These are phyloP conservation scores for Apophysomyces ossiformis DNA, from an alignment of 371 early-diverging fungal species.

Conservation along the genomic window DNA sequence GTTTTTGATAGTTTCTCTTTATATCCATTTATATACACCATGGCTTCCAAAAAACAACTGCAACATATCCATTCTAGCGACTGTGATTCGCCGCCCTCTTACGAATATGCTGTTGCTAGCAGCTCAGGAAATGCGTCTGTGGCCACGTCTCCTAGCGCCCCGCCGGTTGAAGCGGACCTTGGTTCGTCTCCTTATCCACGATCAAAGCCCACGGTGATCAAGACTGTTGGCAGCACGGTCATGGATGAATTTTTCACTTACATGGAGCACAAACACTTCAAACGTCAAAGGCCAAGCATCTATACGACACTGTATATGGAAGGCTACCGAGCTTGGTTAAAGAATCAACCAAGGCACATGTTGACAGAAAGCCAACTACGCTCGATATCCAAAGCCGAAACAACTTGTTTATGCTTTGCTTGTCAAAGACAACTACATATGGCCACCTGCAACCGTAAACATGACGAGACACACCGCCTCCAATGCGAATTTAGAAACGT, in stretches of 20 bases:
- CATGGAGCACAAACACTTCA: constrained; percentile 1
- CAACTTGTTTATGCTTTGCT: neutral
- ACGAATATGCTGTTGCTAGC: neutral
- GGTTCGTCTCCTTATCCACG: neutral
- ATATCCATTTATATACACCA: neutral
- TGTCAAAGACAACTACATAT: neutral
- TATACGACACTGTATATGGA: neutral
- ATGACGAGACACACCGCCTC: neutral
- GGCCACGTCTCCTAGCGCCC: neutral
- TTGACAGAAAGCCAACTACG: neutral
- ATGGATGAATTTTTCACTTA: neutral
- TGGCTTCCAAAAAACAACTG: neutral
- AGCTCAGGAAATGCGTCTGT: neutral
- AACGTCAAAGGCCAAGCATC: neutral
- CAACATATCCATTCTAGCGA: neutral
- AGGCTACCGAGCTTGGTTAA: neutral
- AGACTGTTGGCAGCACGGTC: neutral
- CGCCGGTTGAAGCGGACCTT: neutral
- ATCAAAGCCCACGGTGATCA: neutral
- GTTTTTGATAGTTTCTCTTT: too few relatives aligned
- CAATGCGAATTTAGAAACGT: too few relatives aligned
- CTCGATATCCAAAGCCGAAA: neutral
- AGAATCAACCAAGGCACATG: neutral
- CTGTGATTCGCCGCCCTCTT: neutral
- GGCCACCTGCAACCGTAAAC: neutral